These are phyloP conservation scores for Phyllosticta citriasiana DNA, from an alignment of 2,329 filamentous ascomycete genomes.

Conservation along the genomic window DNA sequence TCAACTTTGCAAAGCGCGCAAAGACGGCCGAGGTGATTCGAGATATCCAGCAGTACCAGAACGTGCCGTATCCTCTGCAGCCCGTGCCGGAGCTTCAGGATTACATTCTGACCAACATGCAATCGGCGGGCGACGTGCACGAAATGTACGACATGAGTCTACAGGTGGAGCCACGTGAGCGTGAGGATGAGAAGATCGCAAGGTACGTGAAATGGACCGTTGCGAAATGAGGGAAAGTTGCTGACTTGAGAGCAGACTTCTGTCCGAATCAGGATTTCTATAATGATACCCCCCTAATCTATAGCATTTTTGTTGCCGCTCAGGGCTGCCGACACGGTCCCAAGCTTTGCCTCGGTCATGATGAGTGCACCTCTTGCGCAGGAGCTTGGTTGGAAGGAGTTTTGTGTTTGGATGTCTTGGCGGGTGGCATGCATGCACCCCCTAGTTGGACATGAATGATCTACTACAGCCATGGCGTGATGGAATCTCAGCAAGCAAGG, in stretches of 20 bases:
- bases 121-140: slow-evolving; percentile 88
- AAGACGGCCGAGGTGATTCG: slow-evolving; percentile 98
- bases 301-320: slow-evolving; percentile 16
- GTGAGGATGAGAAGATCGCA: slow-evolving; percentile 98
- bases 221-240: not conserved
- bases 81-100: slow-evolving; percentile 87
- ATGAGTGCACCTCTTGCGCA: not conserved
- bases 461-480: not conserved
- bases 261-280: slow-evolving; percentile 47
- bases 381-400: not conserved
- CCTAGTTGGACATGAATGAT: not conserved
- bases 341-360: not conserved
- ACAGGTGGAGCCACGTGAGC: slow-evolving; percentile 83
- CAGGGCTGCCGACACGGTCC: not conserved
- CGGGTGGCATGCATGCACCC: not conserved
- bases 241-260: slow-evolving; percentile 31
- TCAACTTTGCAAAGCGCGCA: slow-evolving; percentile 96
- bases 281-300: slow-evolving; percentile 32
- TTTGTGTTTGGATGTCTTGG: not conserved
- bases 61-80: slow-evolving; percentile 87
- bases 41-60: slow-evolving; percentile 98
- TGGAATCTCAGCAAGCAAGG: not conserved
- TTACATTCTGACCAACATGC: slow-evolving; percentile 94
- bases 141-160: slow-evolving; percentile 99
- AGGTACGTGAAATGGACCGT: slow-evolving; percentile 46